A percentile compares a stretch with the other conserved stretches of the same genome.
Conservation (phyloP, 495 filamentous ascomycete species). For the Penicillium goetzii region DNA sequence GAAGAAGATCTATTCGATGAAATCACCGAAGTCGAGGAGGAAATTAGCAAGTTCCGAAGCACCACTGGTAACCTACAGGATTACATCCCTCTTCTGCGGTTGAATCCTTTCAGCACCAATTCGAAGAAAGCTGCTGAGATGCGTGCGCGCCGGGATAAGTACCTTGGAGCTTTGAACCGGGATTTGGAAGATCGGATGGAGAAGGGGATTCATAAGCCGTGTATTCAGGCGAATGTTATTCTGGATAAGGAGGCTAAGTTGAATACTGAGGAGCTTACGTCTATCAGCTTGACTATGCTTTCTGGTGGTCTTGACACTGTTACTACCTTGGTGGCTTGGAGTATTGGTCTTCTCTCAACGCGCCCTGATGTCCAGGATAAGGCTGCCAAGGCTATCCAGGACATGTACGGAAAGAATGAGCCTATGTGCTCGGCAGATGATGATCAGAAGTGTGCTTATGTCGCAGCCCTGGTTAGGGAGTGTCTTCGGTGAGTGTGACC, state of each 20-base stretch:
- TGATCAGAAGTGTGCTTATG: constrained; percentile 64
- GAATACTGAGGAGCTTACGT: constrained; percentile 60
- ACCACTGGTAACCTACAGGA: constrained; percentile 68
- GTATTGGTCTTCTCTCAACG: constrained; percentile 59
- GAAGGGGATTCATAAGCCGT: constrained; percentile 62
- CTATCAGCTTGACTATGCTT: constrained; percentile 66
- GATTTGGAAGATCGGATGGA: constrained; percentile 61
- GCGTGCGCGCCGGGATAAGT: constrained; percentile 62
- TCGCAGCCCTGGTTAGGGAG: constrained; percentile 62
- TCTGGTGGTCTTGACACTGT: constrained; percentile 67
- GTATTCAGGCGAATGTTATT: constrained; percentile 68
- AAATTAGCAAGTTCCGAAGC: constrained; percentile 60
- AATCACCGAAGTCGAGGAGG: constrained; percentile 65
- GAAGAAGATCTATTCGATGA: constrained; percentile 64
- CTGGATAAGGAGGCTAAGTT: constrained; percentile 63
- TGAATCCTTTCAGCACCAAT: constrained; percentile 59
- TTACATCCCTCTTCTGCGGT: constrained; percentile 62
- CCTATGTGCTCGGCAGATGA: constrained; percentile 61
- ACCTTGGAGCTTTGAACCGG: constrained; percentile 54
- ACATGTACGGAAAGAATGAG: constrained; percentile 55
- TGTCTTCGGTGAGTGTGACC: constrained; percentile 50
- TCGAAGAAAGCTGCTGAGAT: constrained; percentile 58
- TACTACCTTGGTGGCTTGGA: constrained; percentile 65
- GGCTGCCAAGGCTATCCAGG: constrained; percentile 56
- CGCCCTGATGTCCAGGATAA: constrained; percentile 63